These are phyloP conservation scores for Rhodotorula babjevae DNA, from an alignment of 768 basidiomycete genomes.

Conservation along the genomic window DNA sequence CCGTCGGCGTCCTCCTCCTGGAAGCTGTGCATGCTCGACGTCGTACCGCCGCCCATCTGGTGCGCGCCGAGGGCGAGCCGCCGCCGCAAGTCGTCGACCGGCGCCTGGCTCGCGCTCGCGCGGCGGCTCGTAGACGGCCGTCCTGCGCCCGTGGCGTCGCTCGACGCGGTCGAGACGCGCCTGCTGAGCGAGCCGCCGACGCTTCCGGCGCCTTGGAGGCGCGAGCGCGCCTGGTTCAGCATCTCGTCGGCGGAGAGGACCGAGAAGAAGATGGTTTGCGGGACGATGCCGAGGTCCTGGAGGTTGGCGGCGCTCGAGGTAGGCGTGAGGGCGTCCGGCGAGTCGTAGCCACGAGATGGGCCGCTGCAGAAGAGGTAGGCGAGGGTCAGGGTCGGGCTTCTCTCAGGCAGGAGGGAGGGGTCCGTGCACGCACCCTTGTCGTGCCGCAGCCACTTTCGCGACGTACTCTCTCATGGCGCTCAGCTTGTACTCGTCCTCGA, in stretches of 20 bases:
- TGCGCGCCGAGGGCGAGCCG: slow-evolving; percentile 22
- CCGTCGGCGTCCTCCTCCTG: neutral
- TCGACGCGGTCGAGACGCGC: slow-evolving; percentile 12
- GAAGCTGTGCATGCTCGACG: slow-evolving; percentile 2
- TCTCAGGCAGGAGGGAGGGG: neutral
- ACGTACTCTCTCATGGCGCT: slow-evolving; percentile 85
- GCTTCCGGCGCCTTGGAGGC: neutral
- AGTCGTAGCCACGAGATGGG: slow-evolving; percentile 14
- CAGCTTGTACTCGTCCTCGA: slow-evolving; percentile 75
- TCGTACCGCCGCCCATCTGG: neutral
- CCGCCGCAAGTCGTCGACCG: slow-evolving; percentile 32
- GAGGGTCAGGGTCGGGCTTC: neutral
- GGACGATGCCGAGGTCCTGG: slow-evolving; percentile 41
- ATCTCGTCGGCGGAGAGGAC: slow-evolving; percentile 28
- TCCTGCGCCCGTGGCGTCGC: neutral
- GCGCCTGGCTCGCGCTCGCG: slow-evolving; percentile 14
- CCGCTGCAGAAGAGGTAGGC: neutral
- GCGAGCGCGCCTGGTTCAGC: slow-evolving; percentile 3
- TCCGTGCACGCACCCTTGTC: slow-evolving; percentile 57
- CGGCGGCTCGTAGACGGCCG: neutral
- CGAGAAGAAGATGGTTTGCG: slow-evolving; percentile 44
- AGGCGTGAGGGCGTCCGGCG: slow-evolving; percentile 4
- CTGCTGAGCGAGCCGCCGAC: slow-evolving; percentile 1
- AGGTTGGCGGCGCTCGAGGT: slow-evolving; percentile 13
- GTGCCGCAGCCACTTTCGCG: slow-evolving; percentile 80